phyloP scores from a whole-genome alignment of 75 land plant species.

The Ceratopteris richardii region DNA sequence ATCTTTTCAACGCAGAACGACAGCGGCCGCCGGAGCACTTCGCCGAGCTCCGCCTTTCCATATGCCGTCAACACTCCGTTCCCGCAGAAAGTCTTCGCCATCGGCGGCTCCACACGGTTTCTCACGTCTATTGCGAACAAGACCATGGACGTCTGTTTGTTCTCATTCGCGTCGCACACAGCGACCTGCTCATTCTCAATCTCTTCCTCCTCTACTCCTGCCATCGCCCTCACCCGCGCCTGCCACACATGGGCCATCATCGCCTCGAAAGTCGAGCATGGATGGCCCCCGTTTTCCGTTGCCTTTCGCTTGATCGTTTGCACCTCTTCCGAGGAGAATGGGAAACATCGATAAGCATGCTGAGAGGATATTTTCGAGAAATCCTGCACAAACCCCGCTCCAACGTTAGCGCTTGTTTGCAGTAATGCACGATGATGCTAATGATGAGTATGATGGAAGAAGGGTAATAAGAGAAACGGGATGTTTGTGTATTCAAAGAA shows the following conservation, averaged over 20 bases:
- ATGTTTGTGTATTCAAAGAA: too few species aligned
- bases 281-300: conserved; percentile 7
- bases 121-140: conserved; percentile 49
- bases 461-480: too few species aligned
- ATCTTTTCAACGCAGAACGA: conserved; percentile 29
- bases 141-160: conserved; percentile 16
- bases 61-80: conserved; percentile 39
- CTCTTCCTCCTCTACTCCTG: too few species aligned
- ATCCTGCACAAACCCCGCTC: background rate
- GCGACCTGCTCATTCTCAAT: conserved; percentile 13
- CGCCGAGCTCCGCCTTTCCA: conserved; percentile 22
- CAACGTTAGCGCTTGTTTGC: background rate
- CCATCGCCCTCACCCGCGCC: conserved; percentile 32
- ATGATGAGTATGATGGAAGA: too few species aligned
- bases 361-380: background rate
- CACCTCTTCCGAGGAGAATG: conserved; percentile 15
- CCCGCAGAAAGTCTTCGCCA: conserved; percentile 37
- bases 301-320: conserved; percentile 22
- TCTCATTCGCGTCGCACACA: conserved; percentile 11
- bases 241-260: conserved; percentile 47
- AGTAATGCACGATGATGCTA: too few species aligned
- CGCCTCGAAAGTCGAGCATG: conserved; percentile 45
- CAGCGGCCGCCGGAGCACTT: conserved; percentile 22
- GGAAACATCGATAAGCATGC: conserved; percentile 9
- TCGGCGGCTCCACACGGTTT: conserved; percentile 24